These are phyloP conservation scores for Nigrograna mackinnonii DNA, from an alignment of 2,329 filamentous ascomycete genomes.

Conservation along the genomic window DNA sequence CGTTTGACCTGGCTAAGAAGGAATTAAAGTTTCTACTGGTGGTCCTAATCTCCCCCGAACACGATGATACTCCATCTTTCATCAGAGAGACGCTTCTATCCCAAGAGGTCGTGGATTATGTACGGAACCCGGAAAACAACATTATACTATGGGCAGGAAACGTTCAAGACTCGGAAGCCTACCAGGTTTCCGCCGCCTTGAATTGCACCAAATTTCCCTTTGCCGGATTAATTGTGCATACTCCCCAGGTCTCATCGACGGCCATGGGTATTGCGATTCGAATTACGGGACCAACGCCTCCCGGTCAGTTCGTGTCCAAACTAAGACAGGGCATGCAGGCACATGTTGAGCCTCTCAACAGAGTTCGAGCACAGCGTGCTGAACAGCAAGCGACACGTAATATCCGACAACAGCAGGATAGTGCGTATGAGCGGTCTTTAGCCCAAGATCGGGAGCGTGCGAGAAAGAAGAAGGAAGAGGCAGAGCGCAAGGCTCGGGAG, in stretches of 20 bases:
- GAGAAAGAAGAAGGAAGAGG: slow-evolving; percentile 74
- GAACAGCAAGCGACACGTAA: slow-evolving; percentile 81
- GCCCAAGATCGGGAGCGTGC: slow-evolving; percentile 86
- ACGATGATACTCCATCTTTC: slow-evolving; percentile 87
- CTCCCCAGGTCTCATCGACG: slow-evolving; percentile 78
- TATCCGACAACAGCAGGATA: slow-evolving; percentile 86
- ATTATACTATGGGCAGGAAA: slow-evolving; percentile 92
- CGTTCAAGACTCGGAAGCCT: slow-evolving; percentile 90
- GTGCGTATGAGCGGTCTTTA: slow-evolving; percentile 88
- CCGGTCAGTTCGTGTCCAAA: slow-evolving; percentile 74
- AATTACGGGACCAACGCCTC: slow-evolving; percentile 71
- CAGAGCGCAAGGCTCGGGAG: slow-evolving; percentile 62
- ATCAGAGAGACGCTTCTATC: slow-evolving; percentile 80
- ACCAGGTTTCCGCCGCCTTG: slow-evolving; percentile 86
- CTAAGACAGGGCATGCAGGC: slow-evolving; percentile 73
- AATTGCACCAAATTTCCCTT: slow-evolving; percentile 94
- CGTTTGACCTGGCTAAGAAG: slow-evolving; percentile 85
- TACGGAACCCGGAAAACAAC: slow-evolving; percentile 76
- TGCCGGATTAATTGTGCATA: slow-evolving; percentile 82
- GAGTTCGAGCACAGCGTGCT: slow-evolving; percentile 73
- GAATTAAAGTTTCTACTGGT: slow-evolving; percentile 92
- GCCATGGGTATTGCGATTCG: slow-evolving; percentile 90
- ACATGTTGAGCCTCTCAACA: slow-evolving; percentile 74
- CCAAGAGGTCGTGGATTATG: slow-evolving; percentile 71
- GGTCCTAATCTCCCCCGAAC: slow-evolving; percentile 85